These are phyloP conservation scores for Colletotrichum tofieldiae DNA, from an alignment of 2,329 filamentous ascomycete species.

Conservation along the genomic window DNA sequence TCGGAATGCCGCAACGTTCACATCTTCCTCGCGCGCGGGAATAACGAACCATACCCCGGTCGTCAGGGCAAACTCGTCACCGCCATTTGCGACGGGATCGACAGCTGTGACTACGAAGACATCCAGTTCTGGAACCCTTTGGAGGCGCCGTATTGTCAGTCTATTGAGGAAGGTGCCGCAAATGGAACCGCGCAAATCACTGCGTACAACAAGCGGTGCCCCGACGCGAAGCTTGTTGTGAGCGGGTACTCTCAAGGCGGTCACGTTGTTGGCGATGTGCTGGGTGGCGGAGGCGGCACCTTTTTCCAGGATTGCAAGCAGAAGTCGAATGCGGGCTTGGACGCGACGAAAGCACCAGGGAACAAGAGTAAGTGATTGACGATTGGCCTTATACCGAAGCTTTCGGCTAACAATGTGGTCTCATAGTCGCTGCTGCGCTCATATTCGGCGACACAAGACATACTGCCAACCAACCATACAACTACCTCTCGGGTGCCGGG, in stretches of 20 bases:
- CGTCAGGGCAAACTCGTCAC: conserved; percentile 48
- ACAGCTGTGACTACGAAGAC: conserved; percentile 52
- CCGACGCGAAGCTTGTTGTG: conserved; percentile 57
- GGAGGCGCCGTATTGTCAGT: conserved; percentile 53
- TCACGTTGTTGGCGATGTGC: conserved; percentile 56
- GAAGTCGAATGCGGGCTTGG: conserved; percentile 46
- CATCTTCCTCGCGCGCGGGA: conserved; percentile 50
- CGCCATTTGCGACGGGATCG: conserved; percentile 49
- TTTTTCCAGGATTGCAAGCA: conserved; percentile 53
- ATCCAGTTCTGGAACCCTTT: conserved; percentile 52
- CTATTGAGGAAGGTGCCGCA: conserved; percentile 54
- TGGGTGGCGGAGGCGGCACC: conserved; percentile 53
- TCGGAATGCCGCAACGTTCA: conserved; percentile 49
- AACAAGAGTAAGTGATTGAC: conserved; percentile 52
- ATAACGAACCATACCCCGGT: conserved; percentile 52
- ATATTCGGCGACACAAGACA: conserved; percentile 55
- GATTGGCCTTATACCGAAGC: not conserved
- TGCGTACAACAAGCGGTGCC: conserved; percentile 57
- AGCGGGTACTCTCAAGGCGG: conserved; percentile 60
- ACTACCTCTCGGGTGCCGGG: conserved; percentile 49
- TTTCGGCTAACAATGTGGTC: not conserved
- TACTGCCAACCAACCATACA: conserved; percentile 54
- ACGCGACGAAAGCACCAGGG: conserved; percentile 48
- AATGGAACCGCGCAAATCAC: conserved; percentile 57
- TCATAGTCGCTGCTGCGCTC: conserved; percentile 52